A percentile compares a stretch with the other conserved stretches of the same genome.
phyloP scores from a whole-genome alignment of 257 asterid species.

The Henckelia pumila region DNA sequence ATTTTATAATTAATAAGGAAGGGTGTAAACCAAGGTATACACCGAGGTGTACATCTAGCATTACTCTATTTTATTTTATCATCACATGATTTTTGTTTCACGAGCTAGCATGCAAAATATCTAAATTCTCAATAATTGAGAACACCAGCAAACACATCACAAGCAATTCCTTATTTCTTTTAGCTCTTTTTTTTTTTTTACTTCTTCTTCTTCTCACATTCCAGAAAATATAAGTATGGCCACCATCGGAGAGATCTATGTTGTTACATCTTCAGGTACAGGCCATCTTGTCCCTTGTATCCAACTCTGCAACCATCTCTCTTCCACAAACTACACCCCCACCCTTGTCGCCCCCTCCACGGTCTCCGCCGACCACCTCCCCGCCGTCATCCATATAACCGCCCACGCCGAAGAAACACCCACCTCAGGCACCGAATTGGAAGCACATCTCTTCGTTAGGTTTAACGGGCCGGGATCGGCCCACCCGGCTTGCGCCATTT shows the following conservation, averaged over 20 bases:
- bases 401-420: no score
- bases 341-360: slow-evolving; percentile 41
- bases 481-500: slow-evolving; percentile 32
- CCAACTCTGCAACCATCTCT: slow-evolving; percentile 40
- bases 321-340: slow-evolving; percentile 27
- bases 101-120: no score
- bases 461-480: not conserved
- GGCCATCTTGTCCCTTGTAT: slow-evolving; percentile 48
- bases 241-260: slow-evolving; percentile 34
- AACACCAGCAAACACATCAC: no score
- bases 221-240: slow-evolving; percentile 18
- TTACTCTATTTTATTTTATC: no score
- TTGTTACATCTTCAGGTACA: slow-evolving; percentile 46
- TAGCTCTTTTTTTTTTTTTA: no score
- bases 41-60: no score
- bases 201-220: no score
- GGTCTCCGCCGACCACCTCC: slow-evolving; percentile 15
- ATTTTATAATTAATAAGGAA: no score
- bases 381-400: slow-evolving; percentile 21
- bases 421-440: slow-evolving; percentile 34
- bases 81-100: no score
- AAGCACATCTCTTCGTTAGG: slow-evolving; percentile 25
- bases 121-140: no score
- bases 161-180: no score
- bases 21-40: no score